Base-by-base conservation (phyloP, 257 asterid genomes). In the Rhazya stricta region DNA sequence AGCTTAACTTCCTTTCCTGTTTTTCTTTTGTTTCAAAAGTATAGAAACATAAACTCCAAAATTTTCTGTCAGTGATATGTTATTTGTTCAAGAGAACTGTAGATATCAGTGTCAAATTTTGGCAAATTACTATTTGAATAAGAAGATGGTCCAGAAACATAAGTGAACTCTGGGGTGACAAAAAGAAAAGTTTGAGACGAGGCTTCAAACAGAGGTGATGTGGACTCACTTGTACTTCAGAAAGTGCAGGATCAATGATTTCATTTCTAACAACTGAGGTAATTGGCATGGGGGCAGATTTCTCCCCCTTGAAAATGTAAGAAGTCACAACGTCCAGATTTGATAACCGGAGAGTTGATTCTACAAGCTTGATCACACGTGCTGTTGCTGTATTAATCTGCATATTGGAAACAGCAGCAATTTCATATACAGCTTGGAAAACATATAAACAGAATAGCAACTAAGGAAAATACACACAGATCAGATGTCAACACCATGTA, bases 321-420 rank as follows among this genome's bases (percentile, higher is more conserved):
- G 91, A 80, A 69, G 88, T 77, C 53, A 82, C 97, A 69, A 89
- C 88, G 79, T 92, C 97, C 76, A 95, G 74, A 84, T 95, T 95
- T 69, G 99, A 92, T 79, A 92, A 72, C 76, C 77, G 91, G 76
- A 95, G 81, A 68, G 96, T 83, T 74, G 98, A 89, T 73, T 89
- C 94, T 43, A 89, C 91, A 67, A 95, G 96, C 79, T 88, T 90
- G 85, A 88, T 76, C 56, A 94, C 87, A 70, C 96, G 96, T 71
- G 84, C 87, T 79, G 85, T 88, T 9, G 96, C 78, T 45, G 78
- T 83, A 79, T 89, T 90, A 74, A 95, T 86, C 99, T 92, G 96
- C 88, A 86, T 73, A 77, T 65, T 69, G 34, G 77, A 13, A 69
- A 18, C n/a, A 45, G 71, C 15, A 79, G 50, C 27, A 43, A 19